Evolutionary conservation across 2,329 filamentous ascomycete genomes (phyloP), one percentile per base, ranked within the genome.

Genomic region (Capronia americana): DNA sequence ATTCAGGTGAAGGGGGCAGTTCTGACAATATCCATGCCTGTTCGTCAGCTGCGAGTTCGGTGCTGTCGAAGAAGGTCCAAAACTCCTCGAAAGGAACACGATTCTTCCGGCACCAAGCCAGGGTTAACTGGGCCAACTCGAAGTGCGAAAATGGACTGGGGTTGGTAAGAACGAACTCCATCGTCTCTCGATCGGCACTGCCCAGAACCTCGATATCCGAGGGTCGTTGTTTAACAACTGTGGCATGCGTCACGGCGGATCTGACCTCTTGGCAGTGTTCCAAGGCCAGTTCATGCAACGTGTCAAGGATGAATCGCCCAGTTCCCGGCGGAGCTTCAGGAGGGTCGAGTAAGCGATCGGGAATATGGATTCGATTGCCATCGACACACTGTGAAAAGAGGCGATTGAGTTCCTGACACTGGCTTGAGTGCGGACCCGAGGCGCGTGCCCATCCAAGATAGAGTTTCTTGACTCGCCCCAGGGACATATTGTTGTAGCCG

Each of bases 351-450:
- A 58, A 46, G n/a, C 12, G n/a, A 7, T 58, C 38, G 14, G 56
- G 56, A 11, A 58, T 58, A 12, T 28, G 41, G 56, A 58, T 58
- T 17, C 56, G 32, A 24, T 58, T 58, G 38, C 56, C 56, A 11
- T 58, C 56, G 17, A 58, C 56, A 26, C 56, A 58, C 24, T 58
- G 56, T 4, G 56, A 58, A 41, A 58, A 58, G 1, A 58, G 38
- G n/a, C 56, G 56, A 58, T 58, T 58, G 23, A 58, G 56, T 38
- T 58, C 56, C 56, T 58, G 56, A 20, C 56, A 58, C 32, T 58
- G 56, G 23, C 34, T 58, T 3, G 32, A 58, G 34, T 41, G 56
- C 17, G 56, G 56, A 5, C 56, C 56, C 24, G 8, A 26, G 26
- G 34, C 56, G 12, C 56, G 56, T 26, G 56, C 56, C 56, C 56